Conservation (phyloP, 345 rosid species). For the Salix purpurea region DNA sequence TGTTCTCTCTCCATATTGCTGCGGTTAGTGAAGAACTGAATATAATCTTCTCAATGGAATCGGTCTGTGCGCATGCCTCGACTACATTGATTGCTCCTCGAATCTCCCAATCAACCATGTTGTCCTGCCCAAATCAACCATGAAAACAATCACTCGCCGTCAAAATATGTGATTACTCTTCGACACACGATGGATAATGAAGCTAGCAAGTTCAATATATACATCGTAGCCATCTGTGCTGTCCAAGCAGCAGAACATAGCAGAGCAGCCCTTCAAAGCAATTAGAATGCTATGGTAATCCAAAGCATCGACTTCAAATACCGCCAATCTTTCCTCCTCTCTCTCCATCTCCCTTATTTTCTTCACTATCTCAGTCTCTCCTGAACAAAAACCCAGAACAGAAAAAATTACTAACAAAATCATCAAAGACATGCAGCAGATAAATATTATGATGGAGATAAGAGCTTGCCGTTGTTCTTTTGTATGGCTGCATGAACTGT, state of each 20-base stretch:
- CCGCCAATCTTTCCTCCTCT: slow-evolving; percentile 48
- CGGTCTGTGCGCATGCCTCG: slow-evolving; percentile 85
- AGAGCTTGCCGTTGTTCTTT: slow-evolving; percentile 42
- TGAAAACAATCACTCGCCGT: not conserved
- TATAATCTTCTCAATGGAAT: slow-evolving; percentile 52
- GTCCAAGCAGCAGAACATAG: slow-evolving; percentile 72
- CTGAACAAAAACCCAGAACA: slow-evolving; percentile 23
- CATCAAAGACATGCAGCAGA: not conserved
- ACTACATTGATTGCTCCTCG: slow-evolving; percentile 81
- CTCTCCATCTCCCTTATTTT: slow-evolving; percentile 59
- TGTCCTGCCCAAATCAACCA: slow-evolving; percentile 34
- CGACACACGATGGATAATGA: not conserved
- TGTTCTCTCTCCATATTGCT: slow-evolving; percentile 75
- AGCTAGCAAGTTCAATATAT: slow-evolving; percentile 10
- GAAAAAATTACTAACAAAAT: not conserved
- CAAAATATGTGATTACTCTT: too few relatives aligned
- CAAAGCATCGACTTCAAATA: slow-evolving; percentile 56
- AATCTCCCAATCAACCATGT: slow-evolving; percentile 60
- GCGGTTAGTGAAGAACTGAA: slow-evolving; percentile 74
- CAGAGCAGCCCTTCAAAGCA: slow-evolving; percentile 64
- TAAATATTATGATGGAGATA: not conserved
- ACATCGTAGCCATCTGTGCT: slow-evolving; percentile 64
- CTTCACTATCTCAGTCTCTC: slow-evolving; percentile 54
- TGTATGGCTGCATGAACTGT: slow-evolving; percentile 73
- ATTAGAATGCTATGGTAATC: slow-evolving; percentile 77